These are phyloP conservation scores for Magnusiomyces paraingens DNA, from an alignment of 1,139 yeast species.

Conservation along the genomic window DNA sequence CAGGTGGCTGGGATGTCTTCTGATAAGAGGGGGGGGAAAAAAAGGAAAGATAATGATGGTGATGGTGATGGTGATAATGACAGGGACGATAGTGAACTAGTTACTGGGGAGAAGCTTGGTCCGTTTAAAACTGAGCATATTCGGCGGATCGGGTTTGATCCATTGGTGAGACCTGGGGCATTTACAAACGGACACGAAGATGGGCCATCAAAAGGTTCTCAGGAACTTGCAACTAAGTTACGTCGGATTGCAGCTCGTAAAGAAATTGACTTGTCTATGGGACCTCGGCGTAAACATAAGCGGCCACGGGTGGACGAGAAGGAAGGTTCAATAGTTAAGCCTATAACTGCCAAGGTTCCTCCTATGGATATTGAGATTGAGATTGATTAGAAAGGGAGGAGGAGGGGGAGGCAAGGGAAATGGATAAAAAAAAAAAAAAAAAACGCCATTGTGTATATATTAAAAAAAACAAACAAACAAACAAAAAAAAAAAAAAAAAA, in stretches of 20 bases:
- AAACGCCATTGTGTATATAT: background rate
- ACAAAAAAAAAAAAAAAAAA: background rate
- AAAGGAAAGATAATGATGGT: no score
- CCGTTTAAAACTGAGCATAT: conserved; percentile 28
- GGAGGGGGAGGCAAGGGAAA: background rate
- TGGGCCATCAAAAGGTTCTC: background rate
- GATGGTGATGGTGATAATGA: no score
- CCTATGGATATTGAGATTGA: background rate
- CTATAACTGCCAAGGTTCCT: background rate
- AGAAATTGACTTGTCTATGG: no score
- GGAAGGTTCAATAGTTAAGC: background rate
- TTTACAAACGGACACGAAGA: background rate
- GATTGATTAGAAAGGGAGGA: background rate
- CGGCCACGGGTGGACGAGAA: no score
- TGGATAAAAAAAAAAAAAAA: background rate
- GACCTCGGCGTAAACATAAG: no score
- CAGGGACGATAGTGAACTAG: no score
- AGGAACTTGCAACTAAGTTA: no score
- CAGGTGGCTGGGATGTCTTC: no score
- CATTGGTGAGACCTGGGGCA: conserved; percentile 18
- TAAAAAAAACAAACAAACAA: background rate
- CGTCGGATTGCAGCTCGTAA: no score
- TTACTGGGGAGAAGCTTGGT: background rate
- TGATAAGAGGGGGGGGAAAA: background rate
- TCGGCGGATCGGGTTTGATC: conserved; percentile 32